phyloP scores from a whole-genome alignment of 768 basidiomycete genomes.

The Suillus decipiens region DNA sequence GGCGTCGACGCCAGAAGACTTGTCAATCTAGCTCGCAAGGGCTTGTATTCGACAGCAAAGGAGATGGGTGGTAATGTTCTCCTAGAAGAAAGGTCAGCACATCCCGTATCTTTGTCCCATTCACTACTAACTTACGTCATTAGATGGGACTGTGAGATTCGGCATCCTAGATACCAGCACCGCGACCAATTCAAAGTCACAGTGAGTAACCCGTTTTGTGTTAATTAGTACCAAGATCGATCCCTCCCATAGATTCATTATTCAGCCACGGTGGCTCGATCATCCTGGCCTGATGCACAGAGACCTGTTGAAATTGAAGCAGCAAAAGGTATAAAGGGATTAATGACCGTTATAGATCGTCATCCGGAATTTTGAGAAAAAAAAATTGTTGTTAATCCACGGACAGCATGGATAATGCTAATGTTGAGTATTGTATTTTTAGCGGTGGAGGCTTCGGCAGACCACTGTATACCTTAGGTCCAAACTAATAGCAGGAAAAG shows the following conservation, averaged over 20 bases:
- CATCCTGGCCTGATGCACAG: constrained; percentile 37
- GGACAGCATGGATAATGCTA: constrained; percentile 21
- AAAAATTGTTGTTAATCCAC: constrained; percentile 2
- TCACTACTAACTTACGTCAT: constrained; percentile 17
- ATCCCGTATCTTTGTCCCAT: constrained; percentile 19
- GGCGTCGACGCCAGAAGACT: constrained; percentile 38
- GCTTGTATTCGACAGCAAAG: constrained; percentile 33
- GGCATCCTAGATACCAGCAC: constrained; percentile 31
- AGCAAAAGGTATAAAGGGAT: constrained; percentile 35
- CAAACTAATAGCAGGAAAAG: constrained; percentile 18
- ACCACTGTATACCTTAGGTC: constrained; percentile 20
- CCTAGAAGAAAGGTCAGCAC: constrained; percentile 37
- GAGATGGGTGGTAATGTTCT: constrained; percentile 39
- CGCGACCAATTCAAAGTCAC: constrained; percentile 36
- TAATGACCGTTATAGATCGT: constrained; percentile 40
- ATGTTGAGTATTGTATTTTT: constrained; percentile 23
- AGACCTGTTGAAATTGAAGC: constrained; percentile 37
- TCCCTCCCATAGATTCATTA: constrained; percentile 34
- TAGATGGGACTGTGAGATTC: constrained; percentile 41
- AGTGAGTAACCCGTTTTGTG: constrained; percentile 22
- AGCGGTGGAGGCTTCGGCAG: constrained; percentile 15
- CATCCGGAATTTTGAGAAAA: constrained; percentile 28
- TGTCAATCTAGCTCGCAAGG: constrained; percentile 35
- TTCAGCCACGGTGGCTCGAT: constrained; percentile 38
- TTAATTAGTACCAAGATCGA: constrained; percentile 15